Percentiles rank a stretch among this genome's conserved stretches.
These are phyloP conservation scores for Macroventuria anomochaeta DNA, from an alignment of 2,329 filamentous ascomycete species.

Conservation along the genomic window DNA sequence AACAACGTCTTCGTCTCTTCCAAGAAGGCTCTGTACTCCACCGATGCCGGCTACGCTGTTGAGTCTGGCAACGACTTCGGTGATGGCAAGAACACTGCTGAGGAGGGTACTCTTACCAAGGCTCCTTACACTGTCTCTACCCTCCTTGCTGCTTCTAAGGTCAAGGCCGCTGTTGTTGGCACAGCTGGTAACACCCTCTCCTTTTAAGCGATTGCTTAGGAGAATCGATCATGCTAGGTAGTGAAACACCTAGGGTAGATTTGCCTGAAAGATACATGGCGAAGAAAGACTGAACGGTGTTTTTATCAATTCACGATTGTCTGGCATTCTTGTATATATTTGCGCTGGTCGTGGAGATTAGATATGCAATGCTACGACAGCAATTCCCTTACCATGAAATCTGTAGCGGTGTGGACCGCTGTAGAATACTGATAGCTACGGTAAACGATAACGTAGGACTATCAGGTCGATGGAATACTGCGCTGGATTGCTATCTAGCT, in stretches of 20 bases:
- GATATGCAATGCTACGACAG: constrained; percentile 11
- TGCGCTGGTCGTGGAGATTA: constrained; percentile 14
- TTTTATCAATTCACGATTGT: neutral
- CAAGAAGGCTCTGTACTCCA: constrained; percentile 46
- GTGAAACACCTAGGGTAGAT: neutral
- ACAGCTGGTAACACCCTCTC: constrained; percentile 49
- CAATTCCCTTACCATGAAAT: too few species aligned
- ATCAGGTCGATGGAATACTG: too few species aligned
- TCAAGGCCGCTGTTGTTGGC: constrained; percentile 50
- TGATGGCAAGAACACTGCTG: constrained; percentile 39
- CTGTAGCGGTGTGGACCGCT: too few species aligned
- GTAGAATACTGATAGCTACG: too few species aligned
- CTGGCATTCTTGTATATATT: constrained; percentile 16
- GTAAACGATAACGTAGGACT: too few species aligned
- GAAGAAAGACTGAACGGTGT: constrained; percentile 1
- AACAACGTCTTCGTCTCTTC: constrained; percentile 47
- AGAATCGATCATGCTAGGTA: neutral
- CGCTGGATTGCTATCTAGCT: too few species aligned
- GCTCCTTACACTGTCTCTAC: constrained; percentile 45
- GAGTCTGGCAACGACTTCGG: constrained; percentile 50
- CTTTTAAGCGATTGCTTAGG: constrained; percentile 30
- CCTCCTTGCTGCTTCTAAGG: constrained; percentile 42
- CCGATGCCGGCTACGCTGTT: constrained; percentile 47
- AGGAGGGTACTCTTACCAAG: constrained; percentile 40
- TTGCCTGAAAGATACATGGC: neutral